Percentiles rank a stretch among this genome's conserved stretches.
phyloP scores from a whole-genome alignment of 208 protist species.

The Leishmania major region DNA sequence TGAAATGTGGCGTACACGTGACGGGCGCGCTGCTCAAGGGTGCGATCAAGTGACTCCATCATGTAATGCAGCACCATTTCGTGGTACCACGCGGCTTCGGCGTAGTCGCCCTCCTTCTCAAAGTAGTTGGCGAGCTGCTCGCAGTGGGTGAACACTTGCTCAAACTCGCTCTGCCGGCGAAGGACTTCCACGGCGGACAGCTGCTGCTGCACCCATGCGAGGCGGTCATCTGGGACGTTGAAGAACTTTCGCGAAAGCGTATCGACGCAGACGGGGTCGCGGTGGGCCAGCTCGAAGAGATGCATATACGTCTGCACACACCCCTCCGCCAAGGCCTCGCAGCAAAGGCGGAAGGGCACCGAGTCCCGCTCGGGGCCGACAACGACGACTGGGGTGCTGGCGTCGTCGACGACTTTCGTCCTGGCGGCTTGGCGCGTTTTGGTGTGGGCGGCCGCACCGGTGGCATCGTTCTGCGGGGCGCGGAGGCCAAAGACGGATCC shows the following conservation, averaged over 20 bases:
- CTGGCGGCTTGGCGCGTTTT: not conserved
- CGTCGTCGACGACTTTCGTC: slow-evolving; percentile 20
- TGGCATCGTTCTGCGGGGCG: not conserved
- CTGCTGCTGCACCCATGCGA: slow-evolving; percentile 84
- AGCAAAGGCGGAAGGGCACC: slow-evolving; percentile 75
- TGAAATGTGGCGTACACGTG: slow-evolving; percentile 57
- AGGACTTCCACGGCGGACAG: slow-evolving; percentile 76
- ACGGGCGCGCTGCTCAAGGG: slow-evolving; percentile 69
- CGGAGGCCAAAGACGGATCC: slow-evolving; percentile 1
- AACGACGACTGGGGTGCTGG: slow-evolving; percentile 37
- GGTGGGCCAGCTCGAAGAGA: slow-evolving; percentile 84
- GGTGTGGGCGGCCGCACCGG: not conserved
- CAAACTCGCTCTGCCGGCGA: slow-evolving; percentile 86
- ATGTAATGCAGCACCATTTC: slow-evolving; percentile 68
- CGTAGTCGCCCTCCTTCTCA: slow-evolving; percentile 72
- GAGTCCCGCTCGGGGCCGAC: slow-evolving; percentile 70
- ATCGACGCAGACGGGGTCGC: slow-evolving; percentile 87
- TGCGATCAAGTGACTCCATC: slow-evolving; percentile 72
- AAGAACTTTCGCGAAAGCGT: slow-evolving; percentile 77
- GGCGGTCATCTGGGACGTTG: slow-evolving; percentile 60
- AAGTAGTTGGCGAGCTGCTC: slow-evolving; percentile 82
- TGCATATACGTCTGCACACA: slow-evolving; percentile 86
- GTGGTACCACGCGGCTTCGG: slow-evolving; percentile 79
- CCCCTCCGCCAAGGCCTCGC: slow-evolving; percentile 79
- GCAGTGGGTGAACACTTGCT: slow-evolving; percentile 61